Percentiles rank a stretch among this genome's conserved stretches.
These are phyloP conservation scores for Ricinus communis DNA, from an alignment of 345 rosid species.

Conservation along the genomic window DNA sequence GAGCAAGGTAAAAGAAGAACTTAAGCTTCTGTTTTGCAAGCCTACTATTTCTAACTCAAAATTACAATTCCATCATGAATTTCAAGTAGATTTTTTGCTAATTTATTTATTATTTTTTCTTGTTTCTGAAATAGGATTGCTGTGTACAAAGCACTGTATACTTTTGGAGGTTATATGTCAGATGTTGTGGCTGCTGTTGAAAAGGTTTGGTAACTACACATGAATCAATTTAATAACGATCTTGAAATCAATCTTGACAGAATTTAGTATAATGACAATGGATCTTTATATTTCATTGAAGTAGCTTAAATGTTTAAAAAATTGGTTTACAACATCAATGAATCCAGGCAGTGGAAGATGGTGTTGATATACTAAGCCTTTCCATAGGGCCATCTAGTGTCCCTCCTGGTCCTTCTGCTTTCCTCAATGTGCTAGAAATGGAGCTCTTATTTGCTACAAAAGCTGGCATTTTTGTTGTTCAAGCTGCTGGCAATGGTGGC, in stretches of 20 bases:
- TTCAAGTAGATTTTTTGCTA: neutral
- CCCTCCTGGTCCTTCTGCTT: slow-evolving; percentile 47
- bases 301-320: neutral
- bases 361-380: slow-evolving; percentile 46
- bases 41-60: neutral
- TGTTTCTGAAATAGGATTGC: slow-evolving; percentile 34
- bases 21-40: neutral
- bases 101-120: neutral
- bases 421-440: slow-evolving; percentile 44
- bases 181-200: slow-evolving; percentile 57
- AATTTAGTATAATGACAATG: neutral
- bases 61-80: neutral
- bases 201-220: slow-evolving; percentile 33
- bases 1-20: slow-evolving; percentile 40
- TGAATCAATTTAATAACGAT: neutral
- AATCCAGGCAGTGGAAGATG: slow-evolving; percentile 51
- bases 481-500: slow-evolving; percentile 54
- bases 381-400: slow-evolving; percentile 44
- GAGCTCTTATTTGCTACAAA: slow-evolving; percentile 46
- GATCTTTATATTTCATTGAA: neutral
- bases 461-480: slow-evolving; percentile 50
- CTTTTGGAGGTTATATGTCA: slow-evolving; percentile 50
- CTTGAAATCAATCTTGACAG: neutral
- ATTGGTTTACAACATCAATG: neutral
- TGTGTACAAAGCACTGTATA: slow-evolving; percentile 48